Percentiles rank a stretch among this genome's conserved stretches.
Conservation (phyloP, 768 basidiomycete species). For the Pleurotus citrinopileatus region DNA sequence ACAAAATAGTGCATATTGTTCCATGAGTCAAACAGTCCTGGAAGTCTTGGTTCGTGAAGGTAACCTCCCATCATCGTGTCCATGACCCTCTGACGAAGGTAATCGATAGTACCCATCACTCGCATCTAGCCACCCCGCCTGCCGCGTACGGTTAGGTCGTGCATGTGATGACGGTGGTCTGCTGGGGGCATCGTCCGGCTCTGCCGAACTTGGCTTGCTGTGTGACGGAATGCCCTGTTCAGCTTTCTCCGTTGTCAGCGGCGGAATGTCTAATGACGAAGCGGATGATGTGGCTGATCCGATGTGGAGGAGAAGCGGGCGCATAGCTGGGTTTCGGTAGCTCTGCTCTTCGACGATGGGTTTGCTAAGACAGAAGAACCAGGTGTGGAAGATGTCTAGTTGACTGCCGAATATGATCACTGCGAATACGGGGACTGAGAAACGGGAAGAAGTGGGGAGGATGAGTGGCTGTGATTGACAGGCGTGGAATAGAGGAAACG, state of each 20-base stretch:
- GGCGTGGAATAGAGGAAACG: not conserved
- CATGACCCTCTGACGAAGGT: too few species aligned
- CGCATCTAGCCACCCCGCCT: too few species aligned
- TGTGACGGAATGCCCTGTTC: not conserved
- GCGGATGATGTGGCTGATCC: not conserved
- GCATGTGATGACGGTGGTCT: not conserved
- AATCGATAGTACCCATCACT: too few species aligned
- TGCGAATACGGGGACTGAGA: not conserved
- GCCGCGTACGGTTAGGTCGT: not conserved
- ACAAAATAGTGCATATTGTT: too few species aligned
- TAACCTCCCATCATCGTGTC: too few species aligned
- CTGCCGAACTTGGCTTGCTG: not conserved
- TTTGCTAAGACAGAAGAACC: constrained; percentile 4
- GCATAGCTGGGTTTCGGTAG: not conserved
- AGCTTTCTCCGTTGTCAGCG: not conserved
- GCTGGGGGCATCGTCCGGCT: not conserved
- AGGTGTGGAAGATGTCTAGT: constrained; percentile 5
- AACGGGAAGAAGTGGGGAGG: too few species aligned
- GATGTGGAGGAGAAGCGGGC: not conserved
- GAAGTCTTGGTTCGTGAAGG: too few species aligned
- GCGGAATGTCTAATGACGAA: not conserved
- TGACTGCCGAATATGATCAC: constrained; percentile 6
- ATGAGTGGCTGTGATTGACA: not conserved
- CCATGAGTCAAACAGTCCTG: too few species aligned
- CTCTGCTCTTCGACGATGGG: not conserved